These are phyloP conservation scores for Tulasnella sp. DNA, from an alignment of 768 basidiomycete species.

Conservation along the genomic window DNA sequence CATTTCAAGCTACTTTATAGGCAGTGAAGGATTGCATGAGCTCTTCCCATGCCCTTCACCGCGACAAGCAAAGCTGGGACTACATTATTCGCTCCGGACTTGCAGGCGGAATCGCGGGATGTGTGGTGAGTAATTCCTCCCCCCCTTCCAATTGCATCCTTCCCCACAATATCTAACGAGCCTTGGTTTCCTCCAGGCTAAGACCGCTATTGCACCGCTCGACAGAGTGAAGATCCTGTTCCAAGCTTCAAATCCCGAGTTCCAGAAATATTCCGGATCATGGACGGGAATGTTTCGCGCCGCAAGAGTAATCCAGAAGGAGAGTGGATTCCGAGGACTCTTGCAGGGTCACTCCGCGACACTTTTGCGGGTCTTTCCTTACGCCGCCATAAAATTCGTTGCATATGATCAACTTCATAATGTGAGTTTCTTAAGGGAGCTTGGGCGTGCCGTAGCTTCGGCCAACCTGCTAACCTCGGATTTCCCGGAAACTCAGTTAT, in stretches of 20 bases:
- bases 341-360: slow-evolving; percentile 97
- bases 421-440: slow-evolving; percentile 44
- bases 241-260: slow-evolving; percentile 94
- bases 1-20: not conserved
- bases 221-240: slow-evolving; percentile 99
- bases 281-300: slow-evolving; percentile 82
- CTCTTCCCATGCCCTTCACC: slow-evolving; percentile 29
- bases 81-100: slow-evolving; percentile 74
- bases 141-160: slow-evolving; percentile 2
- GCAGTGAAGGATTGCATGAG: slow-evolving; percentile 15
- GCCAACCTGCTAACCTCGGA: not conserved
- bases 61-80: slow-evolving; percentile 49
- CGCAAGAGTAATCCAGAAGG: slow-evolving; percentile 50
- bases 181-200: slow-evolving; percentile 50
- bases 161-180: slow-evolving; percentile 16
- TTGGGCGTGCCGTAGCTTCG: not conserved
- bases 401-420: slow-evolving; percentile 82
- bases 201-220: slow-evolving; percentile 89
- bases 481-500: slow-evolving; percentile 40
- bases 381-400: slow-evolving; percentile 96
- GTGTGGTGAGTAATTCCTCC: slow-evolving; percentile 57
- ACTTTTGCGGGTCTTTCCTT: slow-evolving; percentile 88
- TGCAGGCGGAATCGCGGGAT: slow-evolving; percentile 90
- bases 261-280: slow-evolving; percentile 83
- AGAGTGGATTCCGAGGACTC: slow-evolving; percentile 62